phyloP scores from a whole-genome alignment of 2,329 filamentous ascomycete species.

The Pseudogymnoascus sp. region DNA sequence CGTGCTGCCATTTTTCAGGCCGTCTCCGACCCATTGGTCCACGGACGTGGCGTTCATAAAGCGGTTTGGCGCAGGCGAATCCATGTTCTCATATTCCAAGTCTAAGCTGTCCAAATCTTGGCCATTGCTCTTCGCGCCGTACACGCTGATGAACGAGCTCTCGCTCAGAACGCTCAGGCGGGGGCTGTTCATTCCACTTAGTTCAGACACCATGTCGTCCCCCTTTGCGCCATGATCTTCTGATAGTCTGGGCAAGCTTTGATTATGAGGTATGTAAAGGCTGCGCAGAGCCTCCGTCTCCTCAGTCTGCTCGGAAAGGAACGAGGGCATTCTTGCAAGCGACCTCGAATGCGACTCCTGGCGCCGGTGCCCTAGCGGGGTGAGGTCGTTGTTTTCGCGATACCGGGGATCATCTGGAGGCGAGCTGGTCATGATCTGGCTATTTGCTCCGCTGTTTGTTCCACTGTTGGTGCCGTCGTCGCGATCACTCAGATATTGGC shows the following conservation, averaged over 20 bases:
- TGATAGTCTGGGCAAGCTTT: constrained; percentile 41
- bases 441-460: neutral
- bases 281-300: constrained; percentile 53
- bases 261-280: constrained; percentile 39
- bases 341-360: constrained; percentile 29
- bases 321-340: constrained; percentile 54
- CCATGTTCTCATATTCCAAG: constrained; percentile 1
- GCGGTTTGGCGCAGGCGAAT: neutral
- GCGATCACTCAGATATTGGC: constrained; percentile 18
- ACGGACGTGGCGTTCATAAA: neutral
- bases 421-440: constrained; percentile 19
- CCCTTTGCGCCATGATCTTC: constrained; percentile 29
- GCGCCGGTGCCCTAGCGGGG: neutral
- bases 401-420: constrained; percentile 15
- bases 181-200: constrained; percentile 43
- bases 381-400: neutral
- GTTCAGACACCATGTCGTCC: constrained; percentile 23
- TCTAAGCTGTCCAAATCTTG: constrained; percentile 1
- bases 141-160: constrained; percentile 58
- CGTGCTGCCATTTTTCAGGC: constrained; percentile 24
- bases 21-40: constrained; percentile 21
- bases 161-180: constrained; percentile 57
- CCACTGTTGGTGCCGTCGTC: constrained; percentile 19
- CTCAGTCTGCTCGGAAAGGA: constrained; percentile 51
- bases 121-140: constrained; percentile 38